phyloP scores from a whole-genome alignment of 2,329 filamentous ascomycete species.

The Pleoardoris graminearum region DNA sequence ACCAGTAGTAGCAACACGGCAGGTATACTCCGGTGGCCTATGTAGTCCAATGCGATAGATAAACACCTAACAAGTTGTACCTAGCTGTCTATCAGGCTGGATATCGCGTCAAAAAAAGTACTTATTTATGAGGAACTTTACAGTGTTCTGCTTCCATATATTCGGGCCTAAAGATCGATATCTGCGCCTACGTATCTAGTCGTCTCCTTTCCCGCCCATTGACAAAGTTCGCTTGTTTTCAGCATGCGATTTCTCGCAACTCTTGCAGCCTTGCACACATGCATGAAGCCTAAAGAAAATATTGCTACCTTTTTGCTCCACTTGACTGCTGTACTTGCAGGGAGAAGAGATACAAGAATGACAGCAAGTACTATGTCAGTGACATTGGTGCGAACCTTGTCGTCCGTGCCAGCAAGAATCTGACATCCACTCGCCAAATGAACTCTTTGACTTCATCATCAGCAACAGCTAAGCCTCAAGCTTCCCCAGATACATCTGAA shows the following conservation, averaged over 20 bases:
- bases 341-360: conserved; percentile 48
- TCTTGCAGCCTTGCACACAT: too few relatives aligned
- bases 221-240: neutral
- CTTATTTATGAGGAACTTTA: neutral
- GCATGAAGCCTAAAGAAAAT: too few relatives aligned
- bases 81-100: neutral
- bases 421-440: conserved; percentile 64
- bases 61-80: neutral
- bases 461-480: conserved; percentile 16
- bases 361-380: conserved; percentile 47
- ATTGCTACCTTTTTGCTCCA: conserved; percentile 23
- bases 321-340: conserved; percentile 41
- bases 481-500: conserved; percentile 51
- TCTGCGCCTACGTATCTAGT: neutral
- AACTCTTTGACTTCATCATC: conserved; percentile 46
- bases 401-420: conserved; percentile 41
- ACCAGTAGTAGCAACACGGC: too few relatives aligned
- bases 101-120: neutral
- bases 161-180: neutral
- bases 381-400: conserved; percentile 33
- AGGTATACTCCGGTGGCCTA: too few relatives aligned
- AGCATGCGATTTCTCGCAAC: conserved; percentile 22
- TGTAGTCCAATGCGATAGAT: too few relatives aligned
- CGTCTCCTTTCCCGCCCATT: neutral
- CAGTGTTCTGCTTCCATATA: neutral